phyloP scores from a whole-genome alignment of 345 rosid genomes.

The Moricandia moricandioides region DNA sequence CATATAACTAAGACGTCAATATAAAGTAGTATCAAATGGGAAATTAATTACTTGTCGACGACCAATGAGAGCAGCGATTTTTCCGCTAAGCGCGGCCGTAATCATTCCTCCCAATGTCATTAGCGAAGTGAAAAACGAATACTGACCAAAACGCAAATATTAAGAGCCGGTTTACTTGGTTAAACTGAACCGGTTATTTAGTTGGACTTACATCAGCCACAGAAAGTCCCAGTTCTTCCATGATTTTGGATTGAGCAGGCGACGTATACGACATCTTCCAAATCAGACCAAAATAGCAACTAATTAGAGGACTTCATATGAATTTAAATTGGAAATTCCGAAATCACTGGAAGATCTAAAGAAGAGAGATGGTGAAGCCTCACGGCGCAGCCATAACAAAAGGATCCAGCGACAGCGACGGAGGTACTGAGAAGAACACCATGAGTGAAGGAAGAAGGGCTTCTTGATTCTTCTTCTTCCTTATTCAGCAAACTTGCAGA shows the following conservation, averaged over 20 bases:
- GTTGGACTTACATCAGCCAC: conserved; percentile 46
- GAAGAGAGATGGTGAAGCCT: conserved; percentile 26
- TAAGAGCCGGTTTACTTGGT: background rate
- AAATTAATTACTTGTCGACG: conserved; percentile 28
- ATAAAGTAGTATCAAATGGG: background rate
- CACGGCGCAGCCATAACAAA: conserved; percentile 53
- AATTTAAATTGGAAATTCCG: background rate
- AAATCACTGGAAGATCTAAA: background rate
- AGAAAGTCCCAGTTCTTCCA: conserved; percentile 61
- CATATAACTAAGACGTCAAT: background rate
- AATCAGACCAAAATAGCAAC: background rate
- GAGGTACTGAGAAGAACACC: conserved; percentile 46
- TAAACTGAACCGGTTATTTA: background rate
- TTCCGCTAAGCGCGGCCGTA: conserved; percentile 35
- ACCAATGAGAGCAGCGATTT: conserved; percentile 36
- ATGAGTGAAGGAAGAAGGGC: conserved; percentile 20
- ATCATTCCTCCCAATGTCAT: conserved; percentile 40
- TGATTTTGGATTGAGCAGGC: conserved; percentile 60
- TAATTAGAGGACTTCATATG: background rate
- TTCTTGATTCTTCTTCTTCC: conserved; percentile 8
- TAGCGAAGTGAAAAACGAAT: conserved; percentile 35
- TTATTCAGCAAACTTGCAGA: conserved; percentile 21
- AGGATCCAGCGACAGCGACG: conserved; percentile 53
- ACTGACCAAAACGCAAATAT: conserved; percentile 18
- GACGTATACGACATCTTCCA: conserved; percentile 58